phyloP scores from a whole-genome alignment of 2,329 filamentous ascomycete genomes.

The Gremmenia infestans region DNA sequence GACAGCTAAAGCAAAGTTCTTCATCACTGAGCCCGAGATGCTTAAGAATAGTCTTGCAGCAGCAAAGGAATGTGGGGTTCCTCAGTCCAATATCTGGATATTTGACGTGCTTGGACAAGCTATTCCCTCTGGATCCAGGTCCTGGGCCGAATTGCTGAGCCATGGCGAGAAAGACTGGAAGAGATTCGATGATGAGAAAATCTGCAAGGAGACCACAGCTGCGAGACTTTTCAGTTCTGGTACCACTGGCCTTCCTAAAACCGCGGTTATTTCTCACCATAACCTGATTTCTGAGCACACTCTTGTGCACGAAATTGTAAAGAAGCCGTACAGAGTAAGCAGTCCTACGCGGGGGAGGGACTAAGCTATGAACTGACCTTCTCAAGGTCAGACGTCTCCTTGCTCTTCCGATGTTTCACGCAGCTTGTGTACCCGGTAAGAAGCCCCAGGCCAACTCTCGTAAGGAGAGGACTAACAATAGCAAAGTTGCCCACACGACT shows the following conservation, averaged over 20 bases:
- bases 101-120: constrained; percentile 21
- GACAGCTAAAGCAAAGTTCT: constrained; percentile 21
- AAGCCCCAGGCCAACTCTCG: background rate
- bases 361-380: background rate
- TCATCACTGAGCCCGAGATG: constrained; percentile 26
- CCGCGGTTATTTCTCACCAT: constrained; percentile 35
- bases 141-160: constrained; percentile 18
- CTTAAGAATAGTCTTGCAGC: constrained; percentile 17
- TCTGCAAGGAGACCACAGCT: constrained; percentile 33
- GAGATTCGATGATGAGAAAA: constrained; percentile 22
- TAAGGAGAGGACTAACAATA: background rate
- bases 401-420: constrained; percentile 49
- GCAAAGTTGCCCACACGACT: constrained; percentile 66
- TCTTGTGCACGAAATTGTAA: constrained; percentile 46
- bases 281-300: constrained; percentile 33
- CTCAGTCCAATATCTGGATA: constrained; percentile 22
- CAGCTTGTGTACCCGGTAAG: constrained; percentile 64
- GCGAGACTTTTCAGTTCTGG: constrained; percentile 40
- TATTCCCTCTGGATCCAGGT: constrained; percentile 19
- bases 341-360: constrained; percentile 45
- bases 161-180: constrained; percentile 26
- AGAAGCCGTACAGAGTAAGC: constrained; percentile 48
- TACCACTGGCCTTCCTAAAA: constrained; percentile 55
- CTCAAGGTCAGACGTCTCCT: constrained; percentile 43
- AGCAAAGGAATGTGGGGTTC: constrained; percentile 26